Evolutionary conservation across 2,329 filamentous ascomycete species (phyloP), one percentile per base, ranked within the genome.

Genomic region (Fusarium palustre): DNA sequence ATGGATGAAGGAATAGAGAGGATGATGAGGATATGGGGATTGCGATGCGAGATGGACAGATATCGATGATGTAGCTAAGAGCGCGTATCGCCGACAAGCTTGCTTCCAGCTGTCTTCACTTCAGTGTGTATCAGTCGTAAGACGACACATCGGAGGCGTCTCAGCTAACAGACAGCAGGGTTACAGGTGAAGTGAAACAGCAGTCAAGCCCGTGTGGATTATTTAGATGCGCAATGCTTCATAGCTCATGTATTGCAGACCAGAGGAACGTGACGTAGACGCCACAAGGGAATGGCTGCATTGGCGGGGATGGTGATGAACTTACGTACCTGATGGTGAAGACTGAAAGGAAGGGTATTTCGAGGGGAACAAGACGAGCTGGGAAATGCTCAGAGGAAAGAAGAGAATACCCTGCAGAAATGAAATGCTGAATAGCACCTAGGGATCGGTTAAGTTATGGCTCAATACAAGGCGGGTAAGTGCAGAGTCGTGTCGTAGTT

Each of bases 181-280:
- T 18, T 55, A 55, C 38, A 55, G 42, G 48, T 49, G 34, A 45
- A 15, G n/a, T 36, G 46, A 45, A 50, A 48, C 34, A 56, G 12
- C 18, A 13, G 42, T 33, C 46, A 64, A 46, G 43, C 49, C 47
- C 30, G n/a, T 55, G n/a, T 46, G 49, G 53, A 28, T 30, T 42
- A 33, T 47, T 45, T 34, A 47, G 57, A 42, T 66, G 22, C 39
- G 50, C 36, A 47, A 53, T 49, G 42, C 62, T 69, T 55, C 24
- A 54, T 22, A 55, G 56, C 68, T 61, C 63, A 72, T 60, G 64
- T 67, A 73, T 62, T 58, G 58, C 50, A 68, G 46, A 46, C 50
- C 55, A 48, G 57, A 55, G 34, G n/a, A 72, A 55, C 69, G 71
- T 74, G 71, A 73, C 71, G 71, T 74, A 73, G 61, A 59, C 52